Base-by-base conservation (phyloP, 73 alveolate species). In the Paramecium caudatum region DNA sequence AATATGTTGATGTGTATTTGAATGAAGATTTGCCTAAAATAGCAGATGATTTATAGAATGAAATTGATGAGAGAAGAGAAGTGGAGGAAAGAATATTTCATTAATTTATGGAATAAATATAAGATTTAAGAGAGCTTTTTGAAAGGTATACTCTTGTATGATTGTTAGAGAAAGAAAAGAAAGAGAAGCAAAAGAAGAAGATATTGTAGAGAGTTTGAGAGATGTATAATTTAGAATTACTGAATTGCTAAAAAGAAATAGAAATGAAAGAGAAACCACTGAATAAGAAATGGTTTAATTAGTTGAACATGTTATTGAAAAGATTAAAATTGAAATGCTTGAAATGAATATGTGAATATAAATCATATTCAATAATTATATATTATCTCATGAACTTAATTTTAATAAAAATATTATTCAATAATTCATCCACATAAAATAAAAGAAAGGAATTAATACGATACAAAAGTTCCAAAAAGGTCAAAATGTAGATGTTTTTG, bases 331-430 rank as follows among this genome's bases (percentile, higher is more conserved):
- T 68, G 84, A 68, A 68, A 68, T 68, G 84, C n/a, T 68, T 32
- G 84, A 68, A 68, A 68, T 68, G 84, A 68, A 68, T 68, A 68
- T 68, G 84, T 68, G 84, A 68, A 4, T n/a, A n/a, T n/a, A n/a
- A n/a, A n/a, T n/a, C n/a, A n/a, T n/a, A n/a, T n/a, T n/a, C n/a
- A n/a, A n/a, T n/a, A n/a, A n/a, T n/a, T n/a, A n/a, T n/a, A n/a
- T n/a, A n/a, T n/a, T n/a, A n/a, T n/a, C n/a, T n/a, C n/a, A n/a
- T n/a, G n/a, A n/a, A n/a, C n/a, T n/a, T n/a, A n/a, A n/a, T n/a
- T n/a, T n/a, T n/a, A n/a, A n/a, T n/a, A n/a, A n/a, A n/a, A n/a
- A n/a, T n/a, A n/a, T n/a, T n/a, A n/a, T n/a, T n/a, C n/a, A n/a
- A n/a, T n/a, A n/a, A n/a, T n/a, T n/a, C n/a, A n/a, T n/a, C n/a